Evolutionary conservation across 306 rosid genomes (phyloP), one percentile per base, ranked within the genome.

Genomic region (Quercus cerris): DNA sequence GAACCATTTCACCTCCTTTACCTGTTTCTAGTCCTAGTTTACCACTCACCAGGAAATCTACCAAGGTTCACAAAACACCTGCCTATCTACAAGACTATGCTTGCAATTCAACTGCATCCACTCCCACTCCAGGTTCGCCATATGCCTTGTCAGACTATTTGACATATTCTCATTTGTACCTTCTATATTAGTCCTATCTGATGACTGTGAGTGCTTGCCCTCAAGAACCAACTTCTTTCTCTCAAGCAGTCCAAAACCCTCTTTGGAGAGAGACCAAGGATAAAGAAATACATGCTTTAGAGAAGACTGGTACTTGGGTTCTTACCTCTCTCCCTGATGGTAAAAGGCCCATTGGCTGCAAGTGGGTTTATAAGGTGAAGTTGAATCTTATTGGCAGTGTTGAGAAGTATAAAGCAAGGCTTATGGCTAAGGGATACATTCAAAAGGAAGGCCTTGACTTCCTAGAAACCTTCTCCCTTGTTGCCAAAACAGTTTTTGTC

Each of bases 11-110:
- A 33, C 7, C 7, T 33, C 1, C 7, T 33, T 1, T 1, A 5
- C 1, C 7, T 33, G 0, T 33, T 1, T 6, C 7, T 33, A 5
- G 1, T 33, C 6, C 2, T 33, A 6, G 0, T 1, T 5, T 5
- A 5, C 38, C 38, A 33, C 38, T 5, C 38, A 33, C 38, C 0
- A 33, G 0, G 5, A 5, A 33, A 33, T 33, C 38, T 7, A 33
- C 7, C 1, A 33, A 0, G 38, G 7, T 5, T 6, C 38, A 33
- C 7, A 33, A 33, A 33, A 5, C 38, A 33, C 7, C 7, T 33
- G 0, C 0, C 38, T 33, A 33, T 33, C 2, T 33, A 2, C 7
- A 33, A 33, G 38, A 33, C 38, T 33, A 33, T 5, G 7, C 38
- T 33, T 33, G 38, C 38, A 33, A 33, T 33, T 33, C 2, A 33